phyloP scores from a whole-genome alignment of 2,329 filamentous ascomycete species.

The Rutstroemia sp. region DNA sequence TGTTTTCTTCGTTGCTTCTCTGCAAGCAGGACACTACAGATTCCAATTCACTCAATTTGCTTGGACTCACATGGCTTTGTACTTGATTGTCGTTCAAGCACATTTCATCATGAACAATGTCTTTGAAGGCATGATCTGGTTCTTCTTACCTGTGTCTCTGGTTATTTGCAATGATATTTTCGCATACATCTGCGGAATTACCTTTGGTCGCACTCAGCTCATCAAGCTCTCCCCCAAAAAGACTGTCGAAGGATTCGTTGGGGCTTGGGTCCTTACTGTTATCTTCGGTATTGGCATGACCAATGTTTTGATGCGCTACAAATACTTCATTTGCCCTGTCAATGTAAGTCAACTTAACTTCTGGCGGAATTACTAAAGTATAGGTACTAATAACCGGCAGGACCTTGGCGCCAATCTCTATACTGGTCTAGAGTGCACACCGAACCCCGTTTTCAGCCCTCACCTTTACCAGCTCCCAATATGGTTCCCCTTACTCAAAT shows the following conservation, averaged over 20 bases:
- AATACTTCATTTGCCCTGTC: slow-evolving; percentile 97
- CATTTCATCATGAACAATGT: slow-evolving; percentile 99
- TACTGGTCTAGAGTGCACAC: slow-evolving; percentile 80
- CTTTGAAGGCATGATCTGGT: slow-evolving; percentile 99
- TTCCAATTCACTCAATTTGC: slow-evolving; percentile 99
- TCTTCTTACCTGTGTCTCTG: slow-evolving; percentile 88
- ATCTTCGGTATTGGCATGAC: slow-evolving; percentile 77
- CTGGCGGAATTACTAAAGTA: too few species aligned
- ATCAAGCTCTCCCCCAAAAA: slow-evolving; percentile 99
- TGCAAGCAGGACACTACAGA: slow-evolving; percentile 92
- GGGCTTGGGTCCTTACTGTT: slow-evolving; percentile 92
- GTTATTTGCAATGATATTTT: slow-evolving; percentile 99
- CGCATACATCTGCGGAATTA: slow-evolving; percentile 95
- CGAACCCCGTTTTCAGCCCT: slow-evolving; percentile 85
- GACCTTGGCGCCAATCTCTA: slow-evolving; percentile 91
- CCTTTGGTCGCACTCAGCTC: slow-evolving; percentile 89
- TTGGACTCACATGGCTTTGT: slow-evolving; percentile 99
- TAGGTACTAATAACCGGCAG: slow-evolving; percentile 22
- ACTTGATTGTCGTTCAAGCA: slow-evolving; percentile 93
- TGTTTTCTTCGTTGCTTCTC: slow-evolving; percentile 92
- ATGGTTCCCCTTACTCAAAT: slow-evolving; percentile 64
- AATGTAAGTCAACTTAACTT: slow-evolving; percentile 49
- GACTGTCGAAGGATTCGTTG: slow-evolving; percentile 95
- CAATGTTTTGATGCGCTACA: slow-evolving; percentile 78
- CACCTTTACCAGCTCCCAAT: slow-evolving; percentile 66